Evolutionary conservation across 2,329 filamentous ascomycete species (phyloP), one percentile per base, ranked within the genome.

Genomic region (Neophaeococcomyces aloes): DNA sequence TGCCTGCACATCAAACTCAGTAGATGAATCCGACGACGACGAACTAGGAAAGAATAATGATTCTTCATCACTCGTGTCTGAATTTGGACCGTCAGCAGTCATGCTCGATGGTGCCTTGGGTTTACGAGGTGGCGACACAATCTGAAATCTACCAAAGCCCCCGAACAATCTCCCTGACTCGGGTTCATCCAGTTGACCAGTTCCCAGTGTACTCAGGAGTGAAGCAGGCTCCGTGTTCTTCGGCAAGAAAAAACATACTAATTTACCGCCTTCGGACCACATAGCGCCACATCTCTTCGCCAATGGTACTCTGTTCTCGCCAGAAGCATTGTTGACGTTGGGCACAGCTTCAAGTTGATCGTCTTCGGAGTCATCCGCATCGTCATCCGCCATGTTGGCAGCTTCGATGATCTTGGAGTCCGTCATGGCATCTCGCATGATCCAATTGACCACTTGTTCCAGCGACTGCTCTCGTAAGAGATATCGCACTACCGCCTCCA

Each of bases 361-460:
- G 45, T 88, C 85, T 51, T 88, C 84, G 48, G 86, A 82, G 49
- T 86, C 82, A 55, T 84, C 93, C 2, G 86, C 95, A 52, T 85
- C 89, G 51, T 91, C 86, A 45, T 84, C 83, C 23, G 63, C 67
- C 29, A 69, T 44, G 36, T 59, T 59, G 38, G 66, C 59, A 11
- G 66, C 61, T 34, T 65, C 63, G 48, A 70, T 65, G 42, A 68
- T 51, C 48, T 65, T 61, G 51, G 66, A 55, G 42, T 63, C 61
- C 42, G 76, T 76, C 6, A 78, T 61, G 51, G 83, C 79, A 51
- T 78, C 72, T 8, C 81, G 75, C 35, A 68, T 63, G 37, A 66
- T 63, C 61, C 61, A 69, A 44, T 61, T 59, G 19, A 76, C 65
- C 47, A 71, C 76, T 31, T 80, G 75, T 48, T 79, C 70, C 4